phyloP scores from a whole-genome alignment of 2,329 filamentous ascomycete genomes.

The Hymenoscyphus repandus region DNA sequence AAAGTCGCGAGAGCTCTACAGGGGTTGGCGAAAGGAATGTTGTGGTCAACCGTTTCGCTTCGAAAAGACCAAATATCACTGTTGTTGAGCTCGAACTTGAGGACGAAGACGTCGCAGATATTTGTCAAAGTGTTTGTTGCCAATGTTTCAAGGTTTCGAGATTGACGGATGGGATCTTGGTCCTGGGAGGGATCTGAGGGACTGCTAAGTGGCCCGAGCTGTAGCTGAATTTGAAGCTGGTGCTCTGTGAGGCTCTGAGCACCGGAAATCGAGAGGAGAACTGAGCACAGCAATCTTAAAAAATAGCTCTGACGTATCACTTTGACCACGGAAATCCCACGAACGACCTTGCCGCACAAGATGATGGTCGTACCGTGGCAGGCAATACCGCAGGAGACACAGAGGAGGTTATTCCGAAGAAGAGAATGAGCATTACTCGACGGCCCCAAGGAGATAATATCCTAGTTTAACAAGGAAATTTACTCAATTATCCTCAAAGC shows the following conservation, averaged over 20 bases:
- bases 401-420: too few relatives aligned
- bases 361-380: too few relatives aligned
- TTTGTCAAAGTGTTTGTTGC: background rate
- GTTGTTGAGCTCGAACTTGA: too few relatives aligned
- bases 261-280: background rate
- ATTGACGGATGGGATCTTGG: background rate
- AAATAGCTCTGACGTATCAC: conserved; percentile 1
- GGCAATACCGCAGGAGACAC: too few relatives aligned
- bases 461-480: too few relatives aligned
- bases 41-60: background rate
- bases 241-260: background rate
- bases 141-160: background rate
- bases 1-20: too few relatives aligned
- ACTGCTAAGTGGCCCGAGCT: background rate
- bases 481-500: too few relatives aligned
- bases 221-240: background rate
- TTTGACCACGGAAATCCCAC: background rate
- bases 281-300: conserved; percentile 11
- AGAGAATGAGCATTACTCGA: too few relatives aligned
- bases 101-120: conserved; percentile 1
- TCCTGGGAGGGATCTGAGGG: background rate
- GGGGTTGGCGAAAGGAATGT: too few relatives aligned
- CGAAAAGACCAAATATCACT: background rate
- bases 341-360: too few relatives aligned
- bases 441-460: too few relatives aligned